phyloP scores from a whole-genome alignment of 2,329 filamentous ascomycete genomes.

The Alternaria burnsii region DNA sequence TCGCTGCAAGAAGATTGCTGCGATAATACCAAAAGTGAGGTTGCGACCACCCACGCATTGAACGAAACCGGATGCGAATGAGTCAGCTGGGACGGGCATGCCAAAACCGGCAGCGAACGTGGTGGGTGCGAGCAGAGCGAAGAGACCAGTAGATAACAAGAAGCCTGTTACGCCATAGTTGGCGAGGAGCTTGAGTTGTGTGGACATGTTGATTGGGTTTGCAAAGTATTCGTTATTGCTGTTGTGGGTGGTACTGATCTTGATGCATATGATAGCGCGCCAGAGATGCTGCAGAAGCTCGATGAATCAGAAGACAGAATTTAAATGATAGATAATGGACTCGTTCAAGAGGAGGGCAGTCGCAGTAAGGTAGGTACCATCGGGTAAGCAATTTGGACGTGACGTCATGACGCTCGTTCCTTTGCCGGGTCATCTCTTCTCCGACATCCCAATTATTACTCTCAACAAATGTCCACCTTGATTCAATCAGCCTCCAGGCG shows the following conservation, averaged over 20 bases:
- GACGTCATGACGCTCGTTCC: constrained; percentile 1
- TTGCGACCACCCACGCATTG: constrained; percentile 29
- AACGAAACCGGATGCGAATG: constrained; percentile 27
- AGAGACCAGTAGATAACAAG: constrained; percentile 19
- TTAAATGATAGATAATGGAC: not conserved
- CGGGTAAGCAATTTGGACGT: not conserved
- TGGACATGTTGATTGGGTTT: not conserved
- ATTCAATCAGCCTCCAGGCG: too few species aligned
- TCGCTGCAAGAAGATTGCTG: constrained; percentile 12
- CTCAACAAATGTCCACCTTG: not conserved
- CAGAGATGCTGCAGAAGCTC: not conserved
- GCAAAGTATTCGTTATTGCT: not conserved
- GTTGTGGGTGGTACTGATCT: not conserved
- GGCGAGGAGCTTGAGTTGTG: constrained; percentile 19
- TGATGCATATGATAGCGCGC: not conserved
- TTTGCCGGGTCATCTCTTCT: not conserved
- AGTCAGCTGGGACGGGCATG: constrained; percentile 21
- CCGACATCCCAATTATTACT: not conserved
- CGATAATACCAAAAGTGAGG: constrained; percentile 24
- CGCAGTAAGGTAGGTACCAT: not conserved
- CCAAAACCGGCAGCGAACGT: constrained; percentile 22
- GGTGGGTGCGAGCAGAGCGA: constrained; percentile 20
- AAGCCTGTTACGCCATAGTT: constrained; percentile 22
- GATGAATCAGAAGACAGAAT: not conserved
- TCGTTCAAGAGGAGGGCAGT: not conserved